Percentiles rank a stretch among this genome's conserved stretches.
These are phyloP conservation scores for Iberis pinnata DNA, from an alignment of 345 rosid species.

Conservation along the genomic window DNA sequence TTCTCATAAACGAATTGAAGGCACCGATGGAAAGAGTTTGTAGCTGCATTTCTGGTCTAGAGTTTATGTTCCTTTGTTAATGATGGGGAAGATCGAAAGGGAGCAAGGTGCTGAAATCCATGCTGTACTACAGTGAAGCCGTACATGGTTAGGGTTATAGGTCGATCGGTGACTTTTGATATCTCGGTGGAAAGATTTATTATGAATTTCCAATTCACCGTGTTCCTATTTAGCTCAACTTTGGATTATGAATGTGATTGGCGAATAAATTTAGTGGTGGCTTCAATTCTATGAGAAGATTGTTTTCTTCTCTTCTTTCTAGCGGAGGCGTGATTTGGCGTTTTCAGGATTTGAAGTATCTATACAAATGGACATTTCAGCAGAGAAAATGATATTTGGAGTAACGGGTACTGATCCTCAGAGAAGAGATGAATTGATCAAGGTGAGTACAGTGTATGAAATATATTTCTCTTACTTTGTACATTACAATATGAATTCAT, in stretches of 20 bases:
- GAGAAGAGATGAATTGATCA: slow-evolving; percentile 79
- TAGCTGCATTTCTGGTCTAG: too few relatives aligned
- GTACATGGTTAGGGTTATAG: slow-evolving; percentile 79
- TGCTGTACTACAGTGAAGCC: too few relatives aligned
- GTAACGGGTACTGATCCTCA: slow-evolving; percentile 77
- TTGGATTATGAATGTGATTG: not conserved
- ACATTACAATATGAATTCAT: too few relatives aligned
- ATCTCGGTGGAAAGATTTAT: slow-evolving; percentile 93
- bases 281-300: not conserved
- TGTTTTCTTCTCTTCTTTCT: slow-evolving; percentile 14
- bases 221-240: too few relatives aligned
- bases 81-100: too few relatives aligned
- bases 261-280: not conserved
- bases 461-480: too few relatives aligned
- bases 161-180: slow-evolving; percentile 85
- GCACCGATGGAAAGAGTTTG: too few relatives aligned
- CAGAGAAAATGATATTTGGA: slow-evolving; percentile 85
- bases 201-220: too few relatives aligned
- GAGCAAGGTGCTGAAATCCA: too few relatives aligned
- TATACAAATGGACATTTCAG: slow-evolving; percentile 89
- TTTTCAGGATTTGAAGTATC: slow-evolving; percentile 96
- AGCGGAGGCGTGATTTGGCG: slow-evolving; percentile 98
- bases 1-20: too few relatives aligned
- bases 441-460: too few relatives aligned
- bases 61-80: too few relatives aligned